These are phyloP conservation scores for Dioscorea alata DNA, from an alignment of 106 monocot species.

Conservation along the genomic window DNA sequence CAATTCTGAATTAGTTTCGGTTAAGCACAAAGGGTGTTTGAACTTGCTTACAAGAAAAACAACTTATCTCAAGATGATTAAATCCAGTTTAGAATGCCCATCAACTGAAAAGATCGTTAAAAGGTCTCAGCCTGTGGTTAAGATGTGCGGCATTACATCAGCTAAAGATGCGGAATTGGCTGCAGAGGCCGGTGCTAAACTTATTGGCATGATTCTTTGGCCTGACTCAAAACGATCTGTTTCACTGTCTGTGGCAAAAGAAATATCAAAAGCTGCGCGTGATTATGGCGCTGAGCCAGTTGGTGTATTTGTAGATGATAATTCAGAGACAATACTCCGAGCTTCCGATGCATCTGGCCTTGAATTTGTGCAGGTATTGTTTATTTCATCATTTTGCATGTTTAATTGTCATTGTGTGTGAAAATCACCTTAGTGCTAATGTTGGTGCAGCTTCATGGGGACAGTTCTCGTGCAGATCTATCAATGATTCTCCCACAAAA, in stretches of 20 bases:
- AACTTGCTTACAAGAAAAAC: conserved; percentile 7
- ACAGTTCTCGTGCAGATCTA: conserved; percentile 54
- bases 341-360: conserved; percentile 38
- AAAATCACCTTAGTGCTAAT: not conserved
- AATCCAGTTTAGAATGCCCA: conserved; percentile 12
- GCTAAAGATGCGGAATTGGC: conserved; percentile 74
- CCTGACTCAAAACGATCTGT: conserved; percentile 85
- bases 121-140: conserved; percentile 47
- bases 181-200: conserved; percentile 58
- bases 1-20: no score
- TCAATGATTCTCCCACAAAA: conserved; percentile 28
- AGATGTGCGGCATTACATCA: conserved; percentile 93
- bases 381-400: not conserved
- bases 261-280: conserved; percentile 75
- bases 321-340: conserved; percentile 49
- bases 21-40: not conserved
- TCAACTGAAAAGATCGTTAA: conserved; percentile 7
- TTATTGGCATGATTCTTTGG: conserved; percentile 95
- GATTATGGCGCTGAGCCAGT: conserved; percentile 66
- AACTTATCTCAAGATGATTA: conserved; percentile 10
- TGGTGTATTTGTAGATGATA: conserved; percentile 93
- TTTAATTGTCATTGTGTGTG: not conserved
- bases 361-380: conserved; percentile 59
- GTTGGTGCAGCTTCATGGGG: conserved; percentile 84
- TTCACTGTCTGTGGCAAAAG: conserved; percentile 51